These are phyloP conservation scores for Handroanthus guayacan DNA, from an alignment of 257 asterid genomes.

Conservation along the genomic window DNA sequence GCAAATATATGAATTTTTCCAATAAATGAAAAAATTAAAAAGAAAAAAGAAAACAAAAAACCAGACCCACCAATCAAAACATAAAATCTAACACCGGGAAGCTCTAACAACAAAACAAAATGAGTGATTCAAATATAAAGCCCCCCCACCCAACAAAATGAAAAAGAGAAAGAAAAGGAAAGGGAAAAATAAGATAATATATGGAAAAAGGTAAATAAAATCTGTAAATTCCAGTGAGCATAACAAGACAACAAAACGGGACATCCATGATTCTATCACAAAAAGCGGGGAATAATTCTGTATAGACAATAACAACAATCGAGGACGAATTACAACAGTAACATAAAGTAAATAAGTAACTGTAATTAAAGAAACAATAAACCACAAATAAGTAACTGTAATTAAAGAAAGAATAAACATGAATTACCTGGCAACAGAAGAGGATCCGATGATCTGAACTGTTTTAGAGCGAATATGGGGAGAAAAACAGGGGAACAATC, in stretches of 20 bases:
- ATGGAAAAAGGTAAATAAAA: background rate
- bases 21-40: constrained; percentile 1
- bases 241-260: constrained; percentile 16
- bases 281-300: constrained; percentile 19
- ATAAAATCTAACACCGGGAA: background rate
- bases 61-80: constrained; percentile 24
- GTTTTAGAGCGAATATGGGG: constrained; percentile 11
- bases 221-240: constrained; percentile 17
- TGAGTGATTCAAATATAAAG: background rate
- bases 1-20: background rate
- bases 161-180: background rate
- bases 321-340: background rate
- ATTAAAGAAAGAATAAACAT: constrained; percentile 22
- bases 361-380: constrained; percentile 8
- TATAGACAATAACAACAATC: background rate
- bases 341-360: background rate
- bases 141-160: background rate
- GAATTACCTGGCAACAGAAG: constrained; percentile 47
- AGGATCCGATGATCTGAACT: constrained; percentile 46
- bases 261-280: constrained; percentile 27
- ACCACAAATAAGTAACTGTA: background rate
- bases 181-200: background rate
- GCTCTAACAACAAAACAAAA: background rate
- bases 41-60: background rate
- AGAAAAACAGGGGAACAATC: constrained; percentile 32